phyloP scores from a whole-genome alignment of 148 eudicot species.

The Amaranthus cruentus region DNA sequence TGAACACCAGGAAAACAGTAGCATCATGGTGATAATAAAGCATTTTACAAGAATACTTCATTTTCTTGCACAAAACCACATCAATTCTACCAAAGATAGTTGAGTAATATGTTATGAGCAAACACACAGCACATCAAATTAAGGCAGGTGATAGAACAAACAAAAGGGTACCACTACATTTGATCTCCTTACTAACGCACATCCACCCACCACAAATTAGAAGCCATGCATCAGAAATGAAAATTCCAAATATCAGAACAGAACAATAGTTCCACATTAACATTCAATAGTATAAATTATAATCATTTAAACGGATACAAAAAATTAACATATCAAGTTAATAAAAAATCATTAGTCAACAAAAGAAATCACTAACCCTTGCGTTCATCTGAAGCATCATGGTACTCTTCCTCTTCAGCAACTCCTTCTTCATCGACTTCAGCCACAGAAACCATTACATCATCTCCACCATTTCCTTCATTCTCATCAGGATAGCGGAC shows the following conservation, averaged over 20 bases:
- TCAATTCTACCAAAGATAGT: not conserved
- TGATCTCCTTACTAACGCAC: slow-evolving; percentile 1
- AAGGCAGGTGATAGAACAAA: not conserved
- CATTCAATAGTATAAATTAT: not conserved
- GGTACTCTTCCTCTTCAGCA: slow-evolving; percentile 54
- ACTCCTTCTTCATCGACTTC: slow-evolving; percentile 35
- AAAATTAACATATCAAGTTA: not conserved
- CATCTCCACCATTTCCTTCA: slow-evolving; percentile 44
- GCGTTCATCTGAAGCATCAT: slow-evolving; percentile 65
- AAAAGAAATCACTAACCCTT: slow-evolving; percentile 38
- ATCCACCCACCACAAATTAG: not conserved
- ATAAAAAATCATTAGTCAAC: slow-evolving; percentile 5
- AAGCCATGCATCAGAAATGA: not conserved
- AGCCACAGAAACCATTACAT: slow-evolving; percentile 42
- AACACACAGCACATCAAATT: not conserved
- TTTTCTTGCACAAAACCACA: not conserved
- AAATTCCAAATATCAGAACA: not conserved
- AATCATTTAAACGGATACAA: not conserved
- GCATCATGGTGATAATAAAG: not conserved
- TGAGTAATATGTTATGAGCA: not conserved
- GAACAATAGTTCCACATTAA: not conserved
- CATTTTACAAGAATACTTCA: not conserved
- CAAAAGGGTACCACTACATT: not conserved
- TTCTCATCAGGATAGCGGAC: slow-evolving; percentile 87
- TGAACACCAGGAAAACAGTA: not conserved